Evolutionary conservation across 2,329 filamentous ascomycete species (phyloP), one percentile per base, ranked within the genome.

Genomic region (Diaporthe batatas): DNA sequence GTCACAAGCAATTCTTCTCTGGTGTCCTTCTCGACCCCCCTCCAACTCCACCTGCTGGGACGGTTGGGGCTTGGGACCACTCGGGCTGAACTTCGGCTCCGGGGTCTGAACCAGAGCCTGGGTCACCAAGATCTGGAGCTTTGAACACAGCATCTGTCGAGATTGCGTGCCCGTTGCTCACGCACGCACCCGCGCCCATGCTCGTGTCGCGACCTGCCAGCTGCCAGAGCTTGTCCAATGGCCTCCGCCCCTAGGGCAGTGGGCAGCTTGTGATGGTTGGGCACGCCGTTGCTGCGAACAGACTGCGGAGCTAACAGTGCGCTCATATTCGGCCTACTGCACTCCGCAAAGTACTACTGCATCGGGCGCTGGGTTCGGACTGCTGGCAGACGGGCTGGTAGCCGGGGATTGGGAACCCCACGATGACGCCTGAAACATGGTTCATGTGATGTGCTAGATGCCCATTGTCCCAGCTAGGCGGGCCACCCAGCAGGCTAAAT

Each of bases 1-100:
- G 65, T 74, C 74, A 72, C 75, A 72, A 75, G 58, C 73, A 74
- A 75, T 72, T 75, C 47, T 72, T 75, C 62, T 67, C 58, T 32
- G 14, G 39, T 42, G 11, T 32, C 62, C 62, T 51, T 47, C 62
- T 67, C 44, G 62, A 67, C 47, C 44, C 62, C 44, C 62, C 42
- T 11, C 32, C 29, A 16, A 16, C 44, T 49, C 59, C 44, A 51
- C 44, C 58, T 18, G 16, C 42, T 54, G 39, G 32, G 34, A 29
- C 29, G 5, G 29, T 29, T 29, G 29, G 29, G 29, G 5, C 29
- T 29, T 5, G 29, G 29, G 2, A 36, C 47, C 47, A 44, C 51
- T 65, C 58, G 34, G 58, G 47, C 58, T 65, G 70, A 51, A 64
- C 36, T 32, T 67, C 49, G 70, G 53, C 44, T 71, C 70, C 70